Percentiles rank a stretch among this genome's conserved stretches.
Evolutionary conservation across 1,284 basidiomycete species (phyloP).

Genomic region (Cerrena zonata): DNA sequence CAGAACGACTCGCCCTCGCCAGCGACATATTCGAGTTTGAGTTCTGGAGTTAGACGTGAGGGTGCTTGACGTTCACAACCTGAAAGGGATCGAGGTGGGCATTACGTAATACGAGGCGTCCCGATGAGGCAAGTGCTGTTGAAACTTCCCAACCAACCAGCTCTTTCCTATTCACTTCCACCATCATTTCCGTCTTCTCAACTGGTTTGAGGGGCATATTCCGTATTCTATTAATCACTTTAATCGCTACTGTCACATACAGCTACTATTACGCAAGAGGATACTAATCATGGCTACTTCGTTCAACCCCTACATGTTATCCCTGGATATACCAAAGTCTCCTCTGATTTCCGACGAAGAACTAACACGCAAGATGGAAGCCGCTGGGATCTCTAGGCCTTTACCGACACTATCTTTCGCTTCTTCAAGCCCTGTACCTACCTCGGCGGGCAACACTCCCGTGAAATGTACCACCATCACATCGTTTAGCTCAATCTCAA

Average conservation of each 20-base stretch:
- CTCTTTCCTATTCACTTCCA: no score
- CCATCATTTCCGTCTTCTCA: no score
- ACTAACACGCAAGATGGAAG: slow-evolving; percentile 18
- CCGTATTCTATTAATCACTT: no score
- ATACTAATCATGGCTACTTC: not conserved
- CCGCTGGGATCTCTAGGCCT: slow-evolving; percentile 14
- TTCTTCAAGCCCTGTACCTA: not conserved
- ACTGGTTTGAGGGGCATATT: no score
- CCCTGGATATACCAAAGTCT: slow-evolving; percentile 22
- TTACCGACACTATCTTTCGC: slow-evolving; percentile 12
- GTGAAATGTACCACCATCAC: not conserved
- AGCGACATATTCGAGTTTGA: not conserved
- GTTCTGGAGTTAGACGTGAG: not conserved
- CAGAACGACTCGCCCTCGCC: not conserved
- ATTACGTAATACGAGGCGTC: not conserved
- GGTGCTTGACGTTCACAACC: not conserved
- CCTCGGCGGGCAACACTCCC: not conserved
- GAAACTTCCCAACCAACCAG: no score
- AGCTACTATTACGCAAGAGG: no score
- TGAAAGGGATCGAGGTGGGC: not conserved
- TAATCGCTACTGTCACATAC: no score
- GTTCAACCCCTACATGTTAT: slow-evolving; percentile 7
- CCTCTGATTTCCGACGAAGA: slow-evolving; percentile 27
- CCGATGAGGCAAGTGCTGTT: not conserved
- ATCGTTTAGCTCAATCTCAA: not conserved